These are phyloP conservation scores for Raphanus sativus DNA, from an alignment of 345 rosid genomes.

Conservation along the genomic window DNA sequence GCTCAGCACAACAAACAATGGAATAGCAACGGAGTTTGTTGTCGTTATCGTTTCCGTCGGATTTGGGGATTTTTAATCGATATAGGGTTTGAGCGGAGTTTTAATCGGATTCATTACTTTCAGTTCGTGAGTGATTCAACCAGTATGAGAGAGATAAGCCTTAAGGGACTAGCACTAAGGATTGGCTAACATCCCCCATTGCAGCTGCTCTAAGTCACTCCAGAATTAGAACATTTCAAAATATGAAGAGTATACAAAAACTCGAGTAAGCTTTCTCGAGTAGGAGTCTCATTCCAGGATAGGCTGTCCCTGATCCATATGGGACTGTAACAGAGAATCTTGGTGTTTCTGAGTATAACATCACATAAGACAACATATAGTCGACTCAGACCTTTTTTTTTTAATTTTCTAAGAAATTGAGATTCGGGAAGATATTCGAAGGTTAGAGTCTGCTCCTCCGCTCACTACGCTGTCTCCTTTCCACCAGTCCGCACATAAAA, in stretches of 20 bases:
- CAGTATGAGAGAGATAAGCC: too few species aligned
- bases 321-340: background rate
- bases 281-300: background rate
- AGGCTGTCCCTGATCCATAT: background rate
- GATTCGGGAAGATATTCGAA: slow-evolving; percentile 63
- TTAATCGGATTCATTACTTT: too few species aligned
- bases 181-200: too few species aligned
- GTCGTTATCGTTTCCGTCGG: too few species aligned
- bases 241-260: background rate
- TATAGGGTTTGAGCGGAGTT: too few species aligned
- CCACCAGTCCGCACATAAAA: slow-evolving; percentile 96
- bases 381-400: background rate
- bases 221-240: background rate
- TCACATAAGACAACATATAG: background rate
- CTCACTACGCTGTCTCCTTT: slow-evolving; percentile 72
- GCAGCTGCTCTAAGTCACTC: too few species aligned
- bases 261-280: background rate
- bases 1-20: too few species aligned
- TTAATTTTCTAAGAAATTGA: slow-evolving; percentile 43
- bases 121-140: too few species aligned
- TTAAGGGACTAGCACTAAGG: too few species aligned
- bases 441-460: slow-evolving; percentile 86
- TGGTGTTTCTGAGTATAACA: background rate
- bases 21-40: too few species aligned
- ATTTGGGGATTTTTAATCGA: too few species aligned